Conservation (phyloP, 257 asterid genomes). For the Fraxinus cuspidata region DNA sequence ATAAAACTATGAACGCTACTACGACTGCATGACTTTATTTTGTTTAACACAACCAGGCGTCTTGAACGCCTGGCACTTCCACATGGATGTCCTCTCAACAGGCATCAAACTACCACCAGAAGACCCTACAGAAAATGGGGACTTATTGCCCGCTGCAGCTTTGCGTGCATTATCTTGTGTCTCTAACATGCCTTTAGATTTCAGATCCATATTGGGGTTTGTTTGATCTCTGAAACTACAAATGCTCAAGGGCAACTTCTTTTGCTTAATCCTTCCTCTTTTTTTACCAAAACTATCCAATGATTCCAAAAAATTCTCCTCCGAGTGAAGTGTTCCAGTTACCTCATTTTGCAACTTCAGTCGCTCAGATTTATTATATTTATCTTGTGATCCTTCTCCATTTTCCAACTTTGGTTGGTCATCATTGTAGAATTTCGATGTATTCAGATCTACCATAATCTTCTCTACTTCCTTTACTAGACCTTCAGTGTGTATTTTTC, state of each 20-base stretch:
- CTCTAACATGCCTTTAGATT: slow-evolving; percentile 27
- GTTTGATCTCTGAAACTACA: slow-evolving; percentile 47
- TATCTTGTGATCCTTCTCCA: slow-evolving; percentile 18
- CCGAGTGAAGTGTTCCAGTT: slow-evolving; percentile 22
- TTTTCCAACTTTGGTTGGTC: slow-evolving; percentile 27
- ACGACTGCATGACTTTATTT: slow-evolving; percentile 50
- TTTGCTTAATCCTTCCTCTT: slow-evolving; percentile 46
- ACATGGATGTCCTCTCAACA: slow-evolving; percentile 41
- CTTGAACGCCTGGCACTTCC: slow-evolving; percentile 55
- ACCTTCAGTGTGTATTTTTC: slow-evolving; percentile 10
- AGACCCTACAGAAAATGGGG: slow-evolving; percentile 31
- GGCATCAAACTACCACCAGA: slow-evolving; percentile 27
- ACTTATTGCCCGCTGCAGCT: slow-evolving; percentile 26
- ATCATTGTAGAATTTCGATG: slow-evolving; percentile 22
- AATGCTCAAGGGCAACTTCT: slow-evolving; percentile 52
- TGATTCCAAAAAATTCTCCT: slow-evolving; percentile 27
- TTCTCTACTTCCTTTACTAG: slow-evolving; percentile 10
- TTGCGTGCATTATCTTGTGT: slow-evolving; percentile 23
- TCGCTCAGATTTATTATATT: slow-evolving; percentile 22
- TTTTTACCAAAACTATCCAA: slow-evolving; percentile 37
- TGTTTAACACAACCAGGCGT: slow-evolving; percentile 45
- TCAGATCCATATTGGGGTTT: slow-evolving; percentile 40
- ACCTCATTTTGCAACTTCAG: slow-evolving; percentile 33
- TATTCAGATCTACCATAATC: slow-evolving; percentile 28
- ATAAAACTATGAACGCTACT: slow-evolving; percentile 36